Evolutionary conservation across 805 yeast species (phyloP).

Genomic region (Candida ponderosae): DNA sequence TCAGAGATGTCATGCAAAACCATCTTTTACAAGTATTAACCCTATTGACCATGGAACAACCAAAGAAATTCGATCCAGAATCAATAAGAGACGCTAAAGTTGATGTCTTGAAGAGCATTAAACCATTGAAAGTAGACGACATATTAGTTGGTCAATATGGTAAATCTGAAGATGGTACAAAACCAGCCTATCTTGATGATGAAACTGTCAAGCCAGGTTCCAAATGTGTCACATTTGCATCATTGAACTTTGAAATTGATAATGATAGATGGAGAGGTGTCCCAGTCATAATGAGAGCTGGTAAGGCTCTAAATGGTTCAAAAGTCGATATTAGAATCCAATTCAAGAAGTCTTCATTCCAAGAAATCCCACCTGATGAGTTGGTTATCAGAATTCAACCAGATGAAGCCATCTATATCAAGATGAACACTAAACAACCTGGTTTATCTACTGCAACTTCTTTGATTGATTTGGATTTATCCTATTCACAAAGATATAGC

Average conservation of each 20-base stretch:
- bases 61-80: constrained; percentile 85
- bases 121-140: constrained; percentile 55
- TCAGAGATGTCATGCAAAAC: constrained; percentile 97
- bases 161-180: constrained; percentile 75
- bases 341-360: constrained; percentile 79
- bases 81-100: constrained; percentile 95
- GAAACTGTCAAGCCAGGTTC: constrained; percentile 78
- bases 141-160: constrained; percentile 84
- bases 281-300: constrained; percentile 92
- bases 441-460: constrained; percentile 80
- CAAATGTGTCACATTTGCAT: constrained; percentile 89
- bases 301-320: constrained; percentile 92
- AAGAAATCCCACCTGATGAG: constrained; percentile 81
- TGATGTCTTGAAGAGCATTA: constrained; percentile 77
- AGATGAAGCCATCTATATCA: constrained; percentile 86
- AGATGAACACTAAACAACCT: constrained; percentile 89
- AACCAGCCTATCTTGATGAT: constrained; percentile 90
- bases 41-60: constrained; percentile 91
- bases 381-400: constrained; percentile 93
- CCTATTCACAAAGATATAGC: constrained; percentile 73
- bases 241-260: constrained; percentile 65
- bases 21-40: constrained; percentile 92
- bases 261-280: constrained; percentile 99
- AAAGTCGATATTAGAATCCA: constrained; percentile 94
- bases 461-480: constrained; percentile 83